These are phyloP conservation scores for Cyberlindnera mrakii DNA, from an alignment of 805 yeast species.

Conservation along the genomic window DNA sequence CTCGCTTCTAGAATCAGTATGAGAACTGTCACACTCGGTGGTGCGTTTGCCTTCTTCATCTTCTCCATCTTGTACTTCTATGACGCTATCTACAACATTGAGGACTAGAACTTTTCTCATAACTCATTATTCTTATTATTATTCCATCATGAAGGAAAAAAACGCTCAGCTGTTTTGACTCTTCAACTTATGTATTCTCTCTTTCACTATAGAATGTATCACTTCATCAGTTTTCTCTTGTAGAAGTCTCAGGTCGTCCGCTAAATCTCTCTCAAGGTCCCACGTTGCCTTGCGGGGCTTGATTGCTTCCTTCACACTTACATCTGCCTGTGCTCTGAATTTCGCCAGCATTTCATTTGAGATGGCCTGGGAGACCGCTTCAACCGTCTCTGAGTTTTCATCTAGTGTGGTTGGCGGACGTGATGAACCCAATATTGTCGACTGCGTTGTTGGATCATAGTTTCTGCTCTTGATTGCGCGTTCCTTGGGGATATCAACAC, in stretches of 20 bases:
- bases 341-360: constrained; percentile 23
- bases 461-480: constrained; percentile 14
- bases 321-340: constrained; percentile 12
- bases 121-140: not conserved
- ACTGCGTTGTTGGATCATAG: constrained; percentile 14
- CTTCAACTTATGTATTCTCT: constrained; percentile 19
- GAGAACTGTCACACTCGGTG: constrained; percentile 88
- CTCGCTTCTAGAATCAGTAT: constrained; percentile 85
- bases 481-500: not conserved
- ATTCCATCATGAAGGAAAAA: too few relatives aligned
- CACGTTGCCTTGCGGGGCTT: constrained; percentile 21
- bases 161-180: constrained; percentile 1
- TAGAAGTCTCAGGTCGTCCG: constrained; percentile 31
- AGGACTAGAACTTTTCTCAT: not conserved
- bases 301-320: not conserved
- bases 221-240: constrained; percentile 37
- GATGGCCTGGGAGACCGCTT: constrained; percentile 26
- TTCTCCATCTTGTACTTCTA: constrained; percentile 77
- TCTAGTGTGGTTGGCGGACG: constrained; percentile 21
- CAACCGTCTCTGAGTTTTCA: constrained; percentile 30
- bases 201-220: constrained; percentile 32
- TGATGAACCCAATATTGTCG: constrained; percentile 11
- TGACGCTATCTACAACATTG: constrained; percentile 40
- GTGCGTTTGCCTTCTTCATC: constrained; percentile 78
- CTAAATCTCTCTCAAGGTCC: constrained; percentile 34